Base-by-base conservation (phyloP, 495 filamentous ascomycete species). In the Aspergillus indologenus region DNA sequence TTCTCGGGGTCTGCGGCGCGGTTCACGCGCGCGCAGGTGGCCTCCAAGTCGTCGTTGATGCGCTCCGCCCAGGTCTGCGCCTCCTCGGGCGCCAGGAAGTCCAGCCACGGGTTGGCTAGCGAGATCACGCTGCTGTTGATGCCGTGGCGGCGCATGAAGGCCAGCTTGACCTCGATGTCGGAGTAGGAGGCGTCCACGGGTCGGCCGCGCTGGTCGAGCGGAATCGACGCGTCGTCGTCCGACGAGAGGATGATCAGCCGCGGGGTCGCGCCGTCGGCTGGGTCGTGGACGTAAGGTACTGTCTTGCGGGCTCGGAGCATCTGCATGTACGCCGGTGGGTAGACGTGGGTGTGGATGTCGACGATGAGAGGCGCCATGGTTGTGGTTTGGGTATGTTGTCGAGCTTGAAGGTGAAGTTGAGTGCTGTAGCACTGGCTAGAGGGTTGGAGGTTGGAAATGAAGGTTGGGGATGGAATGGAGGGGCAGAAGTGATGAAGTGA, bases 331-430 rank as follows among this genome's bases (percentile, higher is more conserved):
- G 83, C 80, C 0, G 89, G 89, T 0, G 91, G 90, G 71, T 97
- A 96, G 76, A 97, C 85, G 79, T 98, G 93, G 14, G 92, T 96
- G 77, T 97, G 93, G 66, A 97, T 83, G 73, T 97, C 93, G 46
- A 96, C 89, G 40, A 91, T 79, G 9, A 78, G 61, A 44, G 63
- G 49, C 24, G 64, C 53, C 70, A 74, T 72, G 48, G 44, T 65
- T 53, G 56, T 26, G 19, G 4, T 22, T 20, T 51, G 26, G 24
- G 12, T 48, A 15, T 21, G 12, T 18, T 52, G 9, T n/a, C 53
- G 21, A 47, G 46, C 14, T 22, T 20, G 20, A 19, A 1, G 21
- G 14, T 40, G 9, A 19, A 22, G 53, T 18, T 9, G 51, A 18
- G 3, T 14, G n/a, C n/a, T n/a, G n/a, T n/a, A n/a, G n/a, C 46